Base-by-base conservation (phyloP, 2,329 filamentous ascomycete species). In the Botrytis byssoidea region DNA sequence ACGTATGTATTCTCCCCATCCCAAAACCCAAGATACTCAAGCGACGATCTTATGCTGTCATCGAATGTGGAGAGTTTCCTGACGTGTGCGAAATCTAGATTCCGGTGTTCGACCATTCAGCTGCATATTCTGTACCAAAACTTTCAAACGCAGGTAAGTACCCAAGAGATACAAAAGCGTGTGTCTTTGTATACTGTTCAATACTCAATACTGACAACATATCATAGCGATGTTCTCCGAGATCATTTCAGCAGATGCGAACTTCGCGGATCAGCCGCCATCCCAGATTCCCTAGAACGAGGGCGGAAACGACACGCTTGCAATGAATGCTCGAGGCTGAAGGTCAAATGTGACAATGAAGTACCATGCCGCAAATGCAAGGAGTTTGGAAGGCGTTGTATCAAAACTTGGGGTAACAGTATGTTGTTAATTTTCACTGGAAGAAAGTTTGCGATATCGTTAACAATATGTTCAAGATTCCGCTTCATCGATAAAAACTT, bases 181-280 rank as follows among this genome's bases (percentile, higher is more conserved):
- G 40, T 37, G 25, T 68, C 55, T 9, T 25, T 37, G 44, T n/a
- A 55, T 60, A 66, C n/a, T 44, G 18, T 25, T 3, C 20, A 46
- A 20, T 35, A 32, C 18, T 44, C 10, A 6, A 22, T 42, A 8
- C 71, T 73, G 29, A 73, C n/a, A 48, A 61, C 32, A 48, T 69
- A 8, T 10, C 40, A 55, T 55, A 81, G 80, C 55, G 80, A 81
- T 79, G 80, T 81, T 32, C 75, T 81, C 35, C 75, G 80, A 69
- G 80, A 81, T 66, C 80, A 81, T 76, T 81, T 80, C 76, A 78
- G 77, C 74, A 78, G 79, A 51, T 81, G 80, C 73, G 79, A 80
- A 48, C 76, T 76, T 12, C 74, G 80, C 7, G 79, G 79, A 29
- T 73, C 72, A 25, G 77, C 77, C 25, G 77, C 79, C 16, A 81